A percentile compares a stretch with the other conserved stretches of the same genome.
phyloP scores from a whole-genome alignment of 2,329 filamentous ascomycete genomes.

The Alternaria incomplexa region DNA sequence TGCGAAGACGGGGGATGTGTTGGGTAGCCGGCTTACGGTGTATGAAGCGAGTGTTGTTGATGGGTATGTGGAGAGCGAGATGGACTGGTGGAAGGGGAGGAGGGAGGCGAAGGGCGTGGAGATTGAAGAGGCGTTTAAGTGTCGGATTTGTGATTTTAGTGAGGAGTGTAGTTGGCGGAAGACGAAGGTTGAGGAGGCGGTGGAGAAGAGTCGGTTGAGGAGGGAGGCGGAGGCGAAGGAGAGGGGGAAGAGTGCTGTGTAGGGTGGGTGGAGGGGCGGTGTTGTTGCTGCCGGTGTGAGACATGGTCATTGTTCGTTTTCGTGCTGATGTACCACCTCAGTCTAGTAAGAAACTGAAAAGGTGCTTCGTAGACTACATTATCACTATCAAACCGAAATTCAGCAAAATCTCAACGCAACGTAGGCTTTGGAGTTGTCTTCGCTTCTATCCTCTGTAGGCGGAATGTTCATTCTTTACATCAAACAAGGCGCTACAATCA shows the following conservation, averaged over 20 bases:
- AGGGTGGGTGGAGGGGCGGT: neutral
- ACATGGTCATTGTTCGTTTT: too few relatives aligned
- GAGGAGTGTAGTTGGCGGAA: conserved; percentile 80
- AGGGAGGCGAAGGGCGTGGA: conserved; percentile 75
- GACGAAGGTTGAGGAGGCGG: conserved; percentile 68
- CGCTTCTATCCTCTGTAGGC: too few relatives aligned
- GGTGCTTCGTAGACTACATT: too few relatives aligned
- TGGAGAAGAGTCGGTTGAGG: conserved; percentile 44
- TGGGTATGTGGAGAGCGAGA: conserved; percentile 69
- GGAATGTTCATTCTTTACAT: too few relatives aligned
- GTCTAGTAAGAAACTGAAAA: too few relatives aligned
- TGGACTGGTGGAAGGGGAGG: conserved; percentile 88
- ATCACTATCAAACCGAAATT: too few relatives aligned
- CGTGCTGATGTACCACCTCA: too few relatives aligned
- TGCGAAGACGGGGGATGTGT: conserved; percentile 54
- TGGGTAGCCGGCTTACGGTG: conserved; percentile 67
- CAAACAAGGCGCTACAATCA: too few relatives aligned
- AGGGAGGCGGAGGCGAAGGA: conserved; percentile 19
- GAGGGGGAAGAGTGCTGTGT: conserved; percentile 37
- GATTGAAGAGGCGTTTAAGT: conserved; percentile 89
- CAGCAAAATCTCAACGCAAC: too few relatives aligned
- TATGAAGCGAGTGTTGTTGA: conserved; percentile 70
- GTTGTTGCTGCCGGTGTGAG: neutral
- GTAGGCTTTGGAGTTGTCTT: too few relatives aligned
- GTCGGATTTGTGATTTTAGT: conserved; percentile 80